Base-by-base conservation (phyloP, 176 grass and related monocot species). In the Luzula sylvatica region DNA sequence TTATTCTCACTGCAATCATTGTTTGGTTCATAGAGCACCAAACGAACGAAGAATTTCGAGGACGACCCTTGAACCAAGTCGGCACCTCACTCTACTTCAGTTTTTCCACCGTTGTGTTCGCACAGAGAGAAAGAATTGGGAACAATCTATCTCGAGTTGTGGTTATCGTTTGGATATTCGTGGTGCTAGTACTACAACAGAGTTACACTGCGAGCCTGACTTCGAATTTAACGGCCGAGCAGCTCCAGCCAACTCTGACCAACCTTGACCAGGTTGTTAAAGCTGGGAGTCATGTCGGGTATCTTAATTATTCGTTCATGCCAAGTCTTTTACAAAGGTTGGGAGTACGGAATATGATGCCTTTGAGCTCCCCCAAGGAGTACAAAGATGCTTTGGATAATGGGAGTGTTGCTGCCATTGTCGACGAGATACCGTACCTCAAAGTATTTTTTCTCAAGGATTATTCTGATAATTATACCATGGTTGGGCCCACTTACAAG, bases 191-290 rank as follows among this genome's bases (percentile, higher is more conserved):
- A 40, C 47, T 92, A 58, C 73, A 78, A 63, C 72, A 80, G 3
- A 92, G 87, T 71, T 92, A 92, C 65, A 92, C 76, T 12, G 87
- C 87, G 1, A 92, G 81, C 69, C 71, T 92, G 72, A 86, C 77
- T 21, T 92, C 87, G 0, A 85, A 72, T 68, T 80, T 92, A 47
- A 92, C 87, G 1, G 87, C 85, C 46, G 69, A 67, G 38, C 67
- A 66, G 47, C 61, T 86, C 1, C 59, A 35, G 39, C 89, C 89
- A 6, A 32, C 54, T 11, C 45, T 70, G 11, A 18, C 3, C 7
- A 56, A 69, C 76, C 74, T 78, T 38, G 1, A 25, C 0, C 70
- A 58, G 9, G 79, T 95, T 21, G 40, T 24, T 57, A 41, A 0
- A 2, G 42, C 56, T 22, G 7, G 38, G 2, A 13, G 19, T 15